Evolutionary conservation across 805 yeast genomes (phyloP), one percentile per base, ranked within the genome.

Genomic region (Candida maesae): DNA sequence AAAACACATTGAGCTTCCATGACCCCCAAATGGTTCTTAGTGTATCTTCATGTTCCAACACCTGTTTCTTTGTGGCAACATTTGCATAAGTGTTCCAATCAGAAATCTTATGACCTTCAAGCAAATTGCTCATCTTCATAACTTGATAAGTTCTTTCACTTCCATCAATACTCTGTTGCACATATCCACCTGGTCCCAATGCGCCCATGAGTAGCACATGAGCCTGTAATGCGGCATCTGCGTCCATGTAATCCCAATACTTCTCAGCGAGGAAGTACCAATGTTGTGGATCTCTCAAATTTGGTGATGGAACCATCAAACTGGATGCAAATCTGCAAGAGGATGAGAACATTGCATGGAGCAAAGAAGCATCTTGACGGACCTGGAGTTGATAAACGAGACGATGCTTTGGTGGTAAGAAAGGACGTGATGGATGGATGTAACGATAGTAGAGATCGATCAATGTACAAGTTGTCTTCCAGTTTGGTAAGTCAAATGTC

Each of bases 361-460:
- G 35, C 18, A 61, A 38, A 0, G 65, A 49, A 0, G 58, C 57
- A 33, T 63, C 64, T 23, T 59, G 58, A 19, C 59, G 55, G 6
- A 67, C 42, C 2, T 59, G 49, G 5, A 67, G 39, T n/a, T 55
- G 55, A 16, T 47, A 51, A 3, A 68, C 35, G 26, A 71, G 55
- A 6, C 55, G 37, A 10, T 50, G 47, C 39, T 64, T 65, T 25
- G 65, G 55, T 2, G 73, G 71, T 5, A 71, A 46, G 7, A 65
- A 52, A 15, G 65, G 60, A 33, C 64, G 56, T 6, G 66, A 57
- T 7, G 67, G 61, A 38, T 69, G 66, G n/a, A 64, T 57, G 47
- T 69, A 71, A 30, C 67, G 53, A 49, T 67, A 71, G 45, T 59
- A 71, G 7, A 68, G 43, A 38, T 68, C 71, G 30, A 70, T 51